Evolutionary conservation across 2,329 filamentous ascomycete genomes (phyloP), one percentile per base, ranked within the genome.

Genomic region (Cryoendolithus antarcticus): DNA sequence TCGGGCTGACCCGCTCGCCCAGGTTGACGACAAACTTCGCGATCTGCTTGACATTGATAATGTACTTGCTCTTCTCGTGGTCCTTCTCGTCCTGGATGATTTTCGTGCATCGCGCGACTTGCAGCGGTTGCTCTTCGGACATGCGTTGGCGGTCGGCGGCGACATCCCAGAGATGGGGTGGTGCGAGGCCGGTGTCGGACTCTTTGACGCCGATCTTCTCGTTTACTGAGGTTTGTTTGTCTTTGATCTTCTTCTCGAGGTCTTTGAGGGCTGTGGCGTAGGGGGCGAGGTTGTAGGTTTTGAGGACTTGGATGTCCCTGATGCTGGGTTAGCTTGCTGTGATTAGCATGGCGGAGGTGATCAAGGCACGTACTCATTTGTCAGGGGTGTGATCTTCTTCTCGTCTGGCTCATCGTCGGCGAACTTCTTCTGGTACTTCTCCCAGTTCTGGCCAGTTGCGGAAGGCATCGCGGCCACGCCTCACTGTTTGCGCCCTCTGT

Each of bases 31-130:
- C 91, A 56, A 98, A 98, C 68, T 98, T 98, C 57, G 91, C 91
- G 56, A 98, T 98, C 65, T 98, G 91, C 72, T 98, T 98, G 53
- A 98, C 89, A 66, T 98, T 98, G 74, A 98, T 98, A 56, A 98
- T 88, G 70, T 98, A 98, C 78, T 96, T 98, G 77, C 83, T 93
- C 76, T 98, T 98, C 47, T 93, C 84, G 45, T 85, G 72, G 61
- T 96, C 88, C 65, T 91, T 89, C 61, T 94, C 88, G 59, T 96
- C 89, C 45, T 86, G 80, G 53, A 98, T 98, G 62, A 98, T 98
- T 74, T 98, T 98, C 44, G 91, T 98, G 73, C 91, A 98, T 58
- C 91, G 76, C 49, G 91, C 91, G 48, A 98, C 91, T 67, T 98
- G 91, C 53, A 96, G 75, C 32, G 91, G 91, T 58, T 98, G 91